Base-by-base conservation (phyloP, 169 alveolate species). In the Cryptosporidium felis region DNA sequence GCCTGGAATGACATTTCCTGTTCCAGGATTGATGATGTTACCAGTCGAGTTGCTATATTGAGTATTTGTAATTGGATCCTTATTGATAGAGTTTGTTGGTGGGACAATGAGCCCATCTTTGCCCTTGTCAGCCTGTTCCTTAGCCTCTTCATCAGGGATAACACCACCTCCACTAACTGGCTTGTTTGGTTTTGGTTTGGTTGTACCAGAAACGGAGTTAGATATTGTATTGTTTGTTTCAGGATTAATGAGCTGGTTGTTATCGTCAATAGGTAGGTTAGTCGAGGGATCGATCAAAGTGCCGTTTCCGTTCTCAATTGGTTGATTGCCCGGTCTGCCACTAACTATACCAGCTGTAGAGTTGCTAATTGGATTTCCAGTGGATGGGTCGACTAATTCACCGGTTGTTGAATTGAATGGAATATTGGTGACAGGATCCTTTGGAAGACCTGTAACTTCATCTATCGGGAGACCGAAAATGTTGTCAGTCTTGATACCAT, bases 101-200 rank as follows among this genome's bases (percentile, higher is more conserved):
- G 67, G 74, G 26, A 45, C 51, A 53, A 74, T 40, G 3, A 53
- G 18, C 14, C 56, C 56, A 3, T 74, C 85, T 34, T 42, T 74
- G 10, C 74, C 85, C 40, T 53, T 49, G 12, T 74, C 67, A n/a
- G 85, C 85, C 23, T 74, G 85, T 14, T 49, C 67, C 56, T 74
- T 74, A 1, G 85, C 63, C 10, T 21, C 66, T 34, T 74, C 85
- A 0, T 49, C 67, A 28, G 85, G 6, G 16, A 74, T 44, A 5
- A 74, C n/a, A 74, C 85, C 85, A 28, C 85, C 85, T 23, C 85
- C 74, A 14, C 26, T 28, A 6, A 74, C 45, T 74, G 85, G 85
- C 30, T 8, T 18, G 28, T 45, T 47, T 53, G 85, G 67, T 18
- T 53, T 56, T 74, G 85, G 85, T 36, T 49, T 74, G 8, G 85